phyloP scores from a whole-genome alignment of 179 eudicot species.

The Silene noctiflora region DNA sequence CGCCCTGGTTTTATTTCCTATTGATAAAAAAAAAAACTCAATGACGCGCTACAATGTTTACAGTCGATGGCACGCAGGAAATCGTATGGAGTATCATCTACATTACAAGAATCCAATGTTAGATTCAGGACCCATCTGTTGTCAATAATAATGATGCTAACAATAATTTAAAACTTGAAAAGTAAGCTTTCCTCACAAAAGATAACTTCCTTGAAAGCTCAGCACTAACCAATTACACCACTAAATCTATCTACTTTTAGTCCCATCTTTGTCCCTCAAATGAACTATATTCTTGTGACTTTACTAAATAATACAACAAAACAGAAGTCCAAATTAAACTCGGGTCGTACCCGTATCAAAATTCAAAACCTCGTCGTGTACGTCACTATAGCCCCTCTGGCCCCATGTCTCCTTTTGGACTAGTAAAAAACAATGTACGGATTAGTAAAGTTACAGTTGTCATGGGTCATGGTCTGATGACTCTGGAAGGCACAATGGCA shows the following conservation, averaged over 20 bases:
- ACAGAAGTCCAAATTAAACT: too few species aligned
- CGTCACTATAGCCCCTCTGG: too few species aligned
- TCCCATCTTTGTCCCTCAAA: conserved; percentile 7
- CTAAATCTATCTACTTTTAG: conserved; percentile 14
- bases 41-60: neutral
- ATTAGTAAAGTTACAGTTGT: too few species aligned
- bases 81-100: neutral
- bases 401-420: too few species aligned
- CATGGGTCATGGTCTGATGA: too few species aligned
- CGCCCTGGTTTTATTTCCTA: neutral
- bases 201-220: conserved; percentile 28
- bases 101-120: conserved; percentile 2
- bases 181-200: conserved; percentile 13
- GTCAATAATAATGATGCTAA: neutral
- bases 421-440: too few species aligned
- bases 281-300: too few species aligned
- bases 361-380: too few species aligned
- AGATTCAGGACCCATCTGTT: conserved; percentile 8
- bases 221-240: conserved; percentile 22
- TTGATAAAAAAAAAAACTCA: neutral
- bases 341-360: too few species aligned
- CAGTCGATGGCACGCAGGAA: neutral
- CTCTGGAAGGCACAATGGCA: too few species aligned
- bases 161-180: conserved; percentile 12
- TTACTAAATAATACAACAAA: too few species aligned